Percentiles rank a stretch among this genome's conserved stretches.
Conservation (phyloP, 2,329 filamentous ascomycete species). For the Diplodia scrobiculata region DNA sequence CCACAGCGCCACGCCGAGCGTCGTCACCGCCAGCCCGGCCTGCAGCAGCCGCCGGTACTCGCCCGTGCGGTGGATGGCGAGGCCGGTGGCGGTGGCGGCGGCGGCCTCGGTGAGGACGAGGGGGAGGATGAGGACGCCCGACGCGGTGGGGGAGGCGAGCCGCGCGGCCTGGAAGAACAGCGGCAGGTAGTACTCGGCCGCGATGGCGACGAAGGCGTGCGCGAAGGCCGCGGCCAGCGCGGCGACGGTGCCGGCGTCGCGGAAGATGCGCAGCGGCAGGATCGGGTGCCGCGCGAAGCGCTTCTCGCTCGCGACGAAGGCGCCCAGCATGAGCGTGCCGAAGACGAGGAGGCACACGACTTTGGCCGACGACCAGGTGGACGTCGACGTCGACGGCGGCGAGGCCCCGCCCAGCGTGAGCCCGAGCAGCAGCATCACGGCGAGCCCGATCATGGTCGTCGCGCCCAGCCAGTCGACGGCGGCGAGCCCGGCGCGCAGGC, state of each 20-base stretch:
- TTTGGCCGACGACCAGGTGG: slow-evolving; percentile 53
- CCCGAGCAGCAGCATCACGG: slow-evolving; percentile 56
- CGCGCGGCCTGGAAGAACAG: slow-evolving; percentile 72
- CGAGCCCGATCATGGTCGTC: slow-evolving; percentile 43
- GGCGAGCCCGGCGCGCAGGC: slow-evolving; percentile 51
- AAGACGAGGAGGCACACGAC: slow-evolving; percentile 51
- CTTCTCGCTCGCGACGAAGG: slow-evolving; percentile 65
- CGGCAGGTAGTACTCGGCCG: slow-evolving; percentile 69
- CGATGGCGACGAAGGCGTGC: slow-evolving; percentile 59
- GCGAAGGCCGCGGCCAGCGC: slow-evolving; percentile 55
- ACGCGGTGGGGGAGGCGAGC: slow-evolving; percentile 62
- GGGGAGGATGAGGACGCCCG: slow-evolving; percentile 61
- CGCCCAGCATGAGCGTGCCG: slow-evolving; percentile 51
- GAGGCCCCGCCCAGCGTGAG: slow-evolving; percentile 58
- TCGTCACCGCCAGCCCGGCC: slow-evolving; percentile 40
- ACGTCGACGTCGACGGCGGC: no score
- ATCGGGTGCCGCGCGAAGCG: slow-evolving; percentile 65
- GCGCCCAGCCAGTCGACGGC: slow-evolving; percentile 59
- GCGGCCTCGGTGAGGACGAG: slow-evolving; percentile 63
- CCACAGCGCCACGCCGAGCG: slow-evolving; percentile 40
- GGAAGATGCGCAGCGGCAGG: slow-evolving; percentile 67
- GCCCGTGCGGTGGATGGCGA: slow-evolving; percentile 52
- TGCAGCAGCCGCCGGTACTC: slow-evolving; percentile 47
- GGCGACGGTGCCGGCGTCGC: slow-evolving; percentile 58
- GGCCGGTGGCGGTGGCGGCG: slow-evolving; percentile 50